Evolutionary conservation across 257 asterid species (phyloP).

Genomic region (Jasminum sambac): DNA sequence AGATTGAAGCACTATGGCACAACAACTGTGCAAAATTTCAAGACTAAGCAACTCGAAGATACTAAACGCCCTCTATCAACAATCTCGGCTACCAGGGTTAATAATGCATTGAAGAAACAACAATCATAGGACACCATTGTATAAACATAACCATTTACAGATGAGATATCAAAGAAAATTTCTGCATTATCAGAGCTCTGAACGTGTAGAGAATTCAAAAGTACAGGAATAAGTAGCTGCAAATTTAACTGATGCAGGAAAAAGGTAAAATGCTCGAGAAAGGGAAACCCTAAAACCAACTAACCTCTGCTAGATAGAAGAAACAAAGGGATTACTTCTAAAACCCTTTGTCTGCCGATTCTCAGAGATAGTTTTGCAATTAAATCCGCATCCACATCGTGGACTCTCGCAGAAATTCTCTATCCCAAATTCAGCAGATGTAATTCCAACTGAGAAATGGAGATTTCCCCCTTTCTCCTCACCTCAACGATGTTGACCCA

Average conservation of each 20-base stretch:
- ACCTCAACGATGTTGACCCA: conserved; percentile 70
- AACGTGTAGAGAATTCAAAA: neutral
- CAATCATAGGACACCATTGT: neutral
- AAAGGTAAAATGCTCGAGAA: conserved; percentile 9
- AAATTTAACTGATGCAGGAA: conserved; percentile 3
- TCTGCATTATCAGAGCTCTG: neutral
- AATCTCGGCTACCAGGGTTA: neutral
- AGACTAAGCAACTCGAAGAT: neutral
- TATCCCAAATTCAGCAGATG: conserved; percentile 56
- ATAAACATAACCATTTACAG: neutral
- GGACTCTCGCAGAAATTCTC: conserved; percentile 66
- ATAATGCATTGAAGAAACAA: neutral
- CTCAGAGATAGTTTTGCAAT: conserved; percentile 14
- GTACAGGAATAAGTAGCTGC: no score
- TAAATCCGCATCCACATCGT: conserved; percentile 79
- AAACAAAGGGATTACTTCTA: neutral
- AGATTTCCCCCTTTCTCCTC: conserved; percentile 37
- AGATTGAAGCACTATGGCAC: no score
- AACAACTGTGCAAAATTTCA: neutral
- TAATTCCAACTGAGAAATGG: conserved; percentile 66
- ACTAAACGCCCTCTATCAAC: neutral
- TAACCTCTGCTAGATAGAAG: neutral
- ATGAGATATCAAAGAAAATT: neutral
- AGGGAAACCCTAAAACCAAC: neutral
- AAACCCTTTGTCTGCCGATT: neutral